phyloP scores from a whole-genome alignment of 352 stramenopile species.

The Globisporangium cylindrosporum region DNA sequence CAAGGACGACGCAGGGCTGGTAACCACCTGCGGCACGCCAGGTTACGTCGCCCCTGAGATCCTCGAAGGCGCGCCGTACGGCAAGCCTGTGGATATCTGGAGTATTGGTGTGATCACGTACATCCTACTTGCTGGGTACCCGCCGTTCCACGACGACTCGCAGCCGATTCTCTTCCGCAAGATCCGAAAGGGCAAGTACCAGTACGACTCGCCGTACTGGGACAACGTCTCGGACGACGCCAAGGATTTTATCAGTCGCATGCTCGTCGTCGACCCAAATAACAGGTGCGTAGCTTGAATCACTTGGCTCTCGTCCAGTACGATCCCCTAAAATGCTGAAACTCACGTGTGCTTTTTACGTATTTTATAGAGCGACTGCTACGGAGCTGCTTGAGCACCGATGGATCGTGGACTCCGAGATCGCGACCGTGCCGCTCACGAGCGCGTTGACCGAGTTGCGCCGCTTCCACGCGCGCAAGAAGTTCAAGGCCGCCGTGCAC shows the following conservation, averaged over 20 bases:
- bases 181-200: conserved; percentile 84
- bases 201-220: conserved; percentile 89
- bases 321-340: no score
- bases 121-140: conserved; percentile 82
- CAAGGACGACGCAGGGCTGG: conserved; percentile 54
- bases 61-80: conserved; percentile 66
- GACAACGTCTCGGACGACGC: conserved; percentile 86
- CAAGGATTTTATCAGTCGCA: conserved; percentile 87
- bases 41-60: conserved; percentile 84
- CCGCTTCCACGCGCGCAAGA: conserved; percentile 78
- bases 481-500: conserved; percentile 82
- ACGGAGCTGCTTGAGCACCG: conserved; percentile 61
- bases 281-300: conserved; percentile 38
- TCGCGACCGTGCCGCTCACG: conserved; percentile 69
- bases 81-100: conserved; percentile 83
- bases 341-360: no score
- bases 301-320: no score
- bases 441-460: conserved; percentile 75
- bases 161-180: conserved; percentile 90
- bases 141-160: conserved; percentile 93
- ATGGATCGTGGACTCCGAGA: conserved; percentile 70
- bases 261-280: conserved; percentile 82
- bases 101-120: conserved; percentile 90
- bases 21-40: conserved; percentile 75
- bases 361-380: conserved; percentile 35